A percentile compares a stretch with the other conserved stretches of the same genome.
These are phyloP conservation scores for Wallacemonas collosoma DNA, from an alignment of 208 protist genomes.

Conservation along the genomic window DNA sequence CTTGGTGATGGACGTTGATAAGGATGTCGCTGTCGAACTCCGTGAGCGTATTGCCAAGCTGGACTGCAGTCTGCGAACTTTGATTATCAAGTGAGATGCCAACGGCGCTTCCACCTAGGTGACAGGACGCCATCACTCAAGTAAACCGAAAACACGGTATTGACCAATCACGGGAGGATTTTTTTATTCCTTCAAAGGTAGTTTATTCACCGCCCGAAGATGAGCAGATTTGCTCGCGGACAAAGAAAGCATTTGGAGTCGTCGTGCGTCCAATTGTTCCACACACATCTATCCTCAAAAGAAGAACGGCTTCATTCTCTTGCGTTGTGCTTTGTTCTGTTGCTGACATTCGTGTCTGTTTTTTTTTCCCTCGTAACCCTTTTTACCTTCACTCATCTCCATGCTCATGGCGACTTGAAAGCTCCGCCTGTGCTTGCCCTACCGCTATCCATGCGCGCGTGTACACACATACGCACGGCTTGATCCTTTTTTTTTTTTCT, in stretches of 20 bases:
- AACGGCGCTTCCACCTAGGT: too few relatives aligned
- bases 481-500: constrained; percentile 17
- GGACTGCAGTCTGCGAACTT: constrained; percentile 51
- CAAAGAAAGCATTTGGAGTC: too few relatives aligned
- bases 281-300: too few relatives aligned
- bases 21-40: constrained; percentile 50
- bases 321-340: constrained; percentile 1
- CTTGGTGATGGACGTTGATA: constrained; percentile 73
- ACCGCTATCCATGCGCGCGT: background rate
- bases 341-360: background rate
- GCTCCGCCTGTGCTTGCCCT: background rate
- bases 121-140: too few relatives aligned
- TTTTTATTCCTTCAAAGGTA: too few relatives aligned
- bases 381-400: constrained; percentile 8
- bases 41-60: constrained; percentile 48
- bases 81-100: constrained; percentile 43
- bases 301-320: background rate
- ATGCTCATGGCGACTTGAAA: constrained; percentile 10
- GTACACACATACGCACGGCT: background rate
- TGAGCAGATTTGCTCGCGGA: too few relatives aligned
- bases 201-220: too few relatives aligned
- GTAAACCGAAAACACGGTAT: too few relatives aligned
- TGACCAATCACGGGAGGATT: too few relatives aligned
- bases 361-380: constrained; percentile 1
- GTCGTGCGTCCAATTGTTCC: too few relatives aligned